These are phyloP conservation scores for Colletotrichum sp. DNA, from an alignment of 2,329 filamentous ascomycete genomes.

Conservation along the genomic window DNA sequence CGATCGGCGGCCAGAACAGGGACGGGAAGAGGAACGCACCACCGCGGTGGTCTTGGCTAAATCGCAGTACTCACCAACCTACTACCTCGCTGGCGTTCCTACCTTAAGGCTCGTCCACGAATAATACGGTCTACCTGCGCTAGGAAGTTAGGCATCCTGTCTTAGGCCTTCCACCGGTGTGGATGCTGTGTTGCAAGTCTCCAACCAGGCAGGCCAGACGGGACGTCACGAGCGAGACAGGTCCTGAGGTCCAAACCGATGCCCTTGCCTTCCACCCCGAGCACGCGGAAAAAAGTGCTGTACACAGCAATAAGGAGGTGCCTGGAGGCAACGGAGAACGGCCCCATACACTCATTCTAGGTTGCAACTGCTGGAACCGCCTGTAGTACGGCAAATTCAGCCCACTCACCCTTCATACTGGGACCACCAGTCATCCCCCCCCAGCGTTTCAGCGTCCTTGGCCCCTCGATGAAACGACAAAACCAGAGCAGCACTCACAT, in stretches of 20 bases:
- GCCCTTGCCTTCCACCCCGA: not conserved
- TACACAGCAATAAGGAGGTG: not conserved
- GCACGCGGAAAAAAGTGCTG: not conserved
- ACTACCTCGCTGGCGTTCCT: not conserved
- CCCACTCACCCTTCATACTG: constrained; percentile 6
- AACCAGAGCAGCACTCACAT: constrained; percentile 6
- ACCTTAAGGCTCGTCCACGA: not conserved
- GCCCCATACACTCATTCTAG: not conserved
- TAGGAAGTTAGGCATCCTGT: not conserved
- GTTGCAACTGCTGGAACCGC: not conserved
- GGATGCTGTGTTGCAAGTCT: not conserved
- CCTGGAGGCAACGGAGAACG: not conserved
- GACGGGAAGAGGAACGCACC: not conserved
- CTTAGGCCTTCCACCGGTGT: not conserved
- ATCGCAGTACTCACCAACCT: not conserved
- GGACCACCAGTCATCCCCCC: not conserved
- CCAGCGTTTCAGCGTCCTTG: constrained; percentile 20
- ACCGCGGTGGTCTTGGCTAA: constrained; percentile 1
- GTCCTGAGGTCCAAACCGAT: not conserved
- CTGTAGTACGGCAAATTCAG: not conserved
- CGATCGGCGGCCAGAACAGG: not conserved
- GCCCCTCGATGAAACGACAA: constrained; percentile 22
- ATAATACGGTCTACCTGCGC: not conserved
- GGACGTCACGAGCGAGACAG: not conserved
- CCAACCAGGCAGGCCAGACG: not conserved